Percentiles rank a stretch among this genome's conserved stretches.
phyloP scores from a whole-genome alignment of 2,329 filamentous ascomycete species.

The Aureobasidium uvarum region DNA sequence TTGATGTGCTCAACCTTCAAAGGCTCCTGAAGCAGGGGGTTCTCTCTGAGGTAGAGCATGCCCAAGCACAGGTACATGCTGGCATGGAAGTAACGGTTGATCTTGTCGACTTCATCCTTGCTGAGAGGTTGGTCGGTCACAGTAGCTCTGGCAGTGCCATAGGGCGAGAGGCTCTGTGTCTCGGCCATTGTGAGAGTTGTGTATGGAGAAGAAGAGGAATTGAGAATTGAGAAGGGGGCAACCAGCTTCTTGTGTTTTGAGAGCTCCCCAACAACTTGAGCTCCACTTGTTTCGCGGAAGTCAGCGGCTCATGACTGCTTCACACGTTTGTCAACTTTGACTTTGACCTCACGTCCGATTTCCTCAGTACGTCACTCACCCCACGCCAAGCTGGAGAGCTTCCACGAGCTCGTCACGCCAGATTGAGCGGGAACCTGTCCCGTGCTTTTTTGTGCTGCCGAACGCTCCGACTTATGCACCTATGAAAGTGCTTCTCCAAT shows the following conservation, averaged over 20 bases:
- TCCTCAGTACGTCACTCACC: constrained; percentile 8
- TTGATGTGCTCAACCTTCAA: constrained; percentile 70
- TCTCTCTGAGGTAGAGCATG: constrained; percentile 76
- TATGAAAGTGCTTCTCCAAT: background rate
- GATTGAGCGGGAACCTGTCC: background rate
- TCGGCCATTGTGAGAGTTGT: constrained; percentile 12
- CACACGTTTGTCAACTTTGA: background rate
- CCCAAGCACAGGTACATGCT: constrained; percentile 72
- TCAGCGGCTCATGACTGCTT: constrained; percentile 10
- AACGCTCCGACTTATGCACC: background rate
- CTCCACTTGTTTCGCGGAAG: constrained; percentile 2
- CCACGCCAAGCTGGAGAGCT: background rate
- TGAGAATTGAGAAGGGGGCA: background rate
- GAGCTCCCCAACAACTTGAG: constrained; percentile 4
- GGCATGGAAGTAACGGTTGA: constrained; percentile 71
- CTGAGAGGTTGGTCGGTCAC: constrained; percentile 55
- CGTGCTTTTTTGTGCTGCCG: constrained; percentile 6
- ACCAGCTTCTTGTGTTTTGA: constrained; percentile 14
- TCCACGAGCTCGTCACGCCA: background rate
- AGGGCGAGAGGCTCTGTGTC: constrained; percentile 25
- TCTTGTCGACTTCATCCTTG: constrained; percentile 64
- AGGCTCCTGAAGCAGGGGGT: constrained; percentile 68
- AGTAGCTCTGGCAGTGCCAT: constrained; percentile 32
- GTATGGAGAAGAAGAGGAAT: background rate
- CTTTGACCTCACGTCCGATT: background rate